Percentiles rank a stretch among this genome's conserved stretches.
These are phyloP conservation scores for Fusarium multiceps DNA, from an alignment of 2,329 filamentous ascomycete genomes.

Conservation along the genomic window DNA sequence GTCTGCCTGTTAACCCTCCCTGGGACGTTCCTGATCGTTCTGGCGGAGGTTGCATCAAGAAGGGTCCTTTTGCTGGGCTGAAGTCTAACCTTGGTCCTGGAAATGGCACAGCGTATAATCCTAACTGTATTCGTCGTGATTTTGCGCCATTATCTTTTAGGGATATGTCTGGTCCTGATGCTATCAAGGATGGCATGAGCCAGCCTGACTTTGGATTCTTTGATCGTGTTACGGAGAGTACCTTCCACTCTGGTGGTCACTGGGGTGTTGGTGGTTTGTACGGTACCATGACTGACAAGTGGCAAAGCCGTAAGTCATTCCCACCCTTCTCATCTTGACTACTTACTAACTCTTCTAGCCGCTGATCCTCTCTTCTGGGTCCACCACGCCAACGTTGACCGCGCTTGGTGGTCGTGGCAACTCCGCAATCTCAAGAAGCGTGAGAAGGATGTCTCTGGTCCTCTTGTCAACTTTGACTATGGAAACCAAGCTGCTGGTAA, in stretches of 20 bases:
- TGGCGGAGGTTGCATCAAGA: constrained; percentile 42
- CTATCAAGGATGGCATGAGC: constrained; percentile 26
- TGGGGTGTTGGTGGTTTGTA: constrained; percentile 46
- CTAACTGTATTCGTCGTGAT: constrained; percentile 21
- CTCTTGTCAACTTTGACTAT: constrained; percentile 30
- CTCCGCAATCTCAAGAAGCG: constrained; percentile 17
- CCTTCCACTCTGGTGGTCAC: constrained; percentile 45
- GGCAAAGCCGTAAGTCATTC: constrained; percentile 16
- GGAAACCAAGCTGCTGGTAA: constrained; percentile 16
- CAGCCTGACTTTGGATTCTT: constrained; percentile 43
- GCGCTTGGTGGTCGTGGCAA: constrained; percentile 43
- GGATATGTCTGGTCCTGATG: constrained; percentile 20
- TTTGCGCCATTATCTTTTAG: constrained; percentile 28
- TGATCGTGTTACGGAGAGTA: constrained; percentile 35
- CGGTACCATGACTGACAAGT: constrained; percentile 41
- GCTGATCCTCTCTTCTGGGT: constrained; percentile 47
- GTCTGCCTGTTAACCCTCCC: constrained; percentile 28
- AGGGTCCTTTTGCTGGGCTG: constrained; percentile 41
- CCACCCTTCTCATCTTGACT: fast-evolving
- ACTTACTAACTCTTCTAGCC: constrained; percentile 1
- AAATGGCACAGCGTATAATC: constrained; percentile 16
- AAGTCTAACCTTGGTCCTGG: constrained; percentile 24
- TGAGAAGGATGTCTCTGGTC: constrained; percentile 23
- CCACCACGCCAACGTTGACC: constrained; percentile 47
- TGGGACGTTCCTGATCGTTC: constrained; percentile 33